A percentile compares a stretch with the other conserved stretches of the same genome.
Conservation (phyloP, 495 filamentous ascomycete genomes). For the Amphirosellinia nigrospora region DNA sequence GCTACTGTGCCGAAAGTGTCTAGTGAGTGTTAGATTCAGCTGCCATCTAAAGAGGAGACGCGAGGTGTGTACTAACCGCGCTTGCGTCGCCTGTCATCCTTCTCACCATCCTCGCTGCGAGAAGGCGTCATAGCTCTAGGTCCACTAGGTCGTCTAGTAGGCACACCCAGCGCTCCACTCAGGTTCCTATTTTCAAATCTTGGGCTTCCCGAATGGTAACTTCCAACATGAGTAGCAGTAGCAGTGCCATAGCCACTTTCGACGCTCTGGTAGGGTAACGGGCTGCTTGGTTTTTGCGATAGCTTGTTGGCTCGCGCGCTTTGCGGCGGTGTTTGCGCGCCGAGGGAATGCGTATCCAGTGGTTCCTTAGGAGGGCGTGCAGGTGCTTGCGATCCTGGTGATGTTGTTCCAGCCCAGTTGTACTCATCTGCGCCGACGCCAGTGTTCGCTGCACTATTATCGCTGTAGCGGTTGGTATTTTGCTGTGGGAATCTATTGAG, state of each 20-base stretch:
- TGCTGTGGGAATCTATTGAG: slow-evolving; percentile 49
- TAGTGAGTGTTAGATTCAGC: slow-evolving; percentile 32
- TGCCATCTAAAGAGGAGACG: neutral
- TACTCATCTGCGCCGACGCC: slow-evolving; percentile 43
- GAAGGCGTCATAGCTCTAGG: slow-evolving; percentile 61
- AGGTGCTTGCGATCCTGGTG: slow-evolving; percentile 45
- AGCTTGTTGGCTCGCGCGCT: slow-evolving; percentile 50
- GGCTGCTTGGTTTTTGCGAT: slow-evolving; percentile 47
- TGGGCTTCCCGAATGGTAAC: slow-evolving; percentile 48
- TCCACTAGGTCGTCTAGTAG: slow-evolving; percentile 53
- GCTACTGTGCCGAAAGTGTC: slow-evolving; percentile 61
- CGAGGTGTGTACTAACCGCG: slow-evolving; percentile 50
- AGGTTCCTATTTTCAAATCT: slow-evolving; percentile 54
- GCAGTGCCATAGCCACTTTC: slow-evolving; percentile 55
- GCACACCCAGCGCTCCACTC: slow-evolving; percentile 50
- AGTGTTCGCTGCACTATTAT: slow-evolving; percentile 43
- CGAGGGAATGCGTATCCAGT: slow-evolving; percentile 40
- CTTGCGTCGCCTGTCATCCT: slow-evolving; percentile 53
- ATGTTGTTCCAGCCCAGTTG: slow-evolving; percentile 48
- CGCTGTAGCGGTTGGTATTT: slow-evolving; percentile 53
- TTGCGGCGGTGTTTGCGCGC: slow-evolving; percentile 40
- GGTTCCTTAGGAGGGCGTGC: slow-evolving; percentile 62
- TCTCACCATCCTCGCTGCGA: slow-evolving; percentile 46
- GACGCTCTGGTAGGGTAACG: slow-evolving; percentile 53
- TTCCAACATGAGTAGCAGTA: slow-evolving; percentile 52